Conservation (phyloP, 2,329 filamentous ascomycete genomes). For the Beauveria australis region DNA sequence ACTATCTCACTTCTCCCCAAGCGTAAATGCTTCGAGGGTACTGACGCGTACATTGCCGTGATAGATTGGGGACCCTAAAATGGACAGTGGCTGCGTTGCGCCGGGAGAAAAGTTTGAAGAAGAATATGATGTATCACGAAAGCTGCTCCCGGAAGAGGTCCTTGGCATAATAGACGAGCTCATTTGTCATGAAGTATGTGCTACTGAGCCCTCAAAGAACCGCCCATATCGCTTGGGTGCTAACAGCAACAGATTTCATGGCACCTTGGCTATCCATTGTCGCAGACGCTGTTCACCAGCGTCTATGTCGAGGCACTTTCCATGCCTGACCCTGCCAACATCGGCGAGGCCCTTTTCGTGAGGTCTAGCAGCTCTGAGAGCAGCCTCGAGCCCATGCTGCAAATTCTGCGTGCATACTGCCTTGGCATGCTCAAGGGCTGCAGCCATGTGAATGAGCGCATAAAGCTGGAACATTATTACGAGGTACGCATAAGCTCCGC, state of each 20-base stretch:
- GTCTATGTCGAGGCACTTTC: conserved; percentile 81
- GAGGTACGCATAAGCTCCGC: conserved; percentile 49
- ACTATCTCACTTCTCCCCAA: background rate
- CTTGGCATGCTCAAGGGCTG: conserved; percentile 77
- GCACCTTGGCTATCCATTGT: conserved; percentile 92
- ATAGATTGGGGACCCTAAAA: conserved; percentile 98
- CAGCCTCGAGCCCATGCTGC: conserved; percentile 39
- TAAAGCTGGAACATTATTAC: conserved; percentile 80
- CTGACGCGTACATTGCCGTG: background rate
- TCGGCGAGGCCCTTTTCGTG: conserved; percentile 59
- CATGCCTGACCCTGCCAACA: conserved; percentile 54
- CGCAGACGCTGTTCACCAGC: conserved; percentile 89
- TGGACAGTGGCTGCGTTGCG: conserved; percentile 85
- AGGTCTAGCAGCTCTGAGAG: conserved; percentile 24
- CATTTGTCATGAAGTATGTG: conserved; percentile 70
- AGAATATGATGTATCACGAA: conserved; percentile 63
- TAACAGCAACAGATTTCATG: conserved; percentile 68
- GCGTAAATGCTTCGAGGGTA: background rate
- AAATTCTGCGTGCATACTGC: conserved; percentile 76
- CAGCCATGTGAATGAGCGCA: conserved; percentile 65
- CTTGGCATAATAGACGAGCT: conserved; percentile 93
- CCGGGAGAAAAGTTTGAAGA: conserved; percentile 77
- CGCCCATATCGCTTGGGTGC: background rate
- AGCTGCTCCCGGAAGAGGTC: conserved; percentile 67
- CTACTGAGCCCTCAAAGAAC: too few relatives aligned